phyloP scores from a whole-genome alignment of 768 basidiomycete species.

The Leccinum disarticulatum region DNA sequence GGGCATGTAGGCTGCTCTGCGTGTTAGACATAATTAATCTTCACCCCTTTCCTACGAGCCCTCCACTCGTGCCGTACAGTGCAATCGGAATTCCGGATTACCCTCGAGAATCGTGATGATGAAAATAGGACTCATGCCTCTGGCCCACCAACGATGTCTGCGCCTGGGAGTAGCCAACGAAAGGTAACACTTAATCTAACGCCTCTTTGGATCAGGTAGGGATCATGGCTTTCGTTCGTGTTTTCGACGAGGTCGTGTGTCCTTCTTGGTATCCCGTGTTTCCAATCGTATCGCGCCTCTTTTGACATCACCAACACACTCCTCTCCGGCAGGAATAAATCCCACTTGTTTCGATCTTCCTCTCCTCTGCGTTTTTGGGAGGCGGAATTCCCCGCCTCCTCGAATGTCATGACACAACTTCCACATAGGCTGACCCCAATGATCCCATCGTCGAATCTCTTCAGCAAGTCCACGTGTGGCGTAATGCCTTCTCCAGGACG shows the following conservation, averaged over 20 bases:
- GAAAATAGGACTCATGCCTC: constrained; percentile 16
- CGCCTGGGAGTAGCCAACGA: constrained; percentile 83
- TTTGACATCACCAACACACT: constrained; percentile 77
- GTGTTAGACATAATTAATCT: constrained; percentile 33
- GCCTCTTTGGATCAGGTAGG: constrained; percentile 49
- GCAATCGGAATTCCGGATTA: constrained; percentile 3
- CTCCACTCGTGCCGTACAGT: constrained; percentile 1
- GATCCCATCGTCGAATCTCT: constrained; percentile 87
- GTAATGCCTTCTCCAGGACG: constrained; percentile 86
- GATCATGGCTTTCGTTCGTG: constrained; percentile 19
- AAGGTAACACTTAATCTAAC: constrained; percentile 80
- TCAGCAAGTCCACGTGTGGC: constrained; percentile 82
- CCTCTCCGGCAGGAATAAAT: constrained; percentile 73
- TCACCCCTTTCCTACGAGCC: constrained; percentile 13
- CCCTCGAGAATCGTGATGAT: constrained; percentile 2
- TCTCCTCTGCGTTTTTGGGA: constrained; percentile 1
- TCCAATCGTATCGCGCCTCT: constrained; percentile 84
- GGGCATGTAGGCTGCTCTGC: constrained; percentile 23
- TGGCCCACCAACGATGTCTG: constrained; percentile 72
- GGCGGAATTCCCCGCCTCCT: constrained; percentile 22
- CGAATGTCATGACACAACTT: constrained; percentile 80
- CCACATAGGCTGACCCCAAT: constrained; percentile 82
- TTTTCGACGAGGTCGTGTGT: constrained; percentile 58
- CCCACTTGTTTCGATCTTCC: constrained; percentile 21
- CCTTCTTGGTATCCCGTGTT: constrained; percentile 78